Evolutionary conservation across 2,329 filamentous ascomycete genomes (phyloP).

Genomic region (Tolypocladium album): DNA sequence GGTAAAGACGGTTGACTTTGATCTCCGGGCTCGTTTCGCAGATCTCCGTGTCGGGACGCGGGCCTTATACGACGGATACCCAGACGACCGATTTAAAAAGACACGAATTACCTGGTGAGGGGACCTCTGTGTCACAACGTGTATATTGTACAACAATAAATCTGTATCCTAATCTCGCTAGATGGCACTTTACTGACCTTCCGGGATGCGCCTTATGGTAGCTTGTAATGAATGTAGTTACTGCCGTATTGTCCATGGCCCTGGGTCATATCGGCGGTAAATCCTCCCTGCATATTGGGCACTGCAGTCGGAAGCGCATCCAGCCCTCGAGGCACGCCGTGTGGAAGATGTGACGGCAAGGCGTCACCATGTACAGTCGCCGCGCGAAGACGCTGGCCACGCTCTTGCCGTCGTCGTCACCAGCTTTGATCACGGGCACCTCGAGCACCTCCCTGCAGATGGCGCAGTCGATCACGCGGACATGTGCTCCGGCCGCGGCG

Average conservation of each 20-base stretch:
- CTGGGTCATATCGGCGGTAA: constrained; percentile 63
- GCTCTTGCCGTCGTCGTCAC: constrained; percentile 42
- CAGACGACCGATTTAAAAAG: constrained; percentile 34
- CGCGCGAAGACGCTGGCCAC: constrained; percentile 64
- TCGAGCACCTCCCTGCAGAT: constrained; percentile 91
- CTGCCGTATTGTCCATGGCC: neutral
- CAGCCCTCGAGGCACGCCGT: constrained; percentile 85
- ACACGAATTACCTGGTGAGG: constrained; percentile 37
- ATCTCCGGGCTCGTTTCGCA: constrained; percentile 39
- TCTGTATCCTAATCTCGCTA: no score
- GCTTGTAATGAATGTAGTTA: no score
- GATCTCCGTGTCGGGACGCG: constrained; percentile 43
- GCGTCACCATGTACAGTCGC: constrained; percentile 91
- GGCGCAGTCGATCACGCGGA: constrained; percentile 70
- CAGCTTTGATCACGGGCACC: constrained; percentile 65
- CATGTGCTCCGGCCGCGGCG: constrained; percentile 7
- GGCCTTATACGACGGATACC: constrained; percentile 32
- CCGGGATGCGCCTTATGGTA: neutral
- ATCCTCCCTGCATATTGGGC: constrained; percentile 87
- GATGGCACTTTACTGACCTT: neutral
- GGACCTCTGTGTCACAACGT: neutral
- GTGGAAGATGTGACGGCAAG: constrained; percentile 93
- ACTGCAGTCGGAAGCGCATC: constrained; percentile 90
- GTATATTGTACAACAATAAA: no score
- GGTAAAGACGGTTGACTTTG: constrained; percentile 45